Conservation (phyloP, 495 filamentous ascomycete species). For the Penicillium waksmanii region DNA sequence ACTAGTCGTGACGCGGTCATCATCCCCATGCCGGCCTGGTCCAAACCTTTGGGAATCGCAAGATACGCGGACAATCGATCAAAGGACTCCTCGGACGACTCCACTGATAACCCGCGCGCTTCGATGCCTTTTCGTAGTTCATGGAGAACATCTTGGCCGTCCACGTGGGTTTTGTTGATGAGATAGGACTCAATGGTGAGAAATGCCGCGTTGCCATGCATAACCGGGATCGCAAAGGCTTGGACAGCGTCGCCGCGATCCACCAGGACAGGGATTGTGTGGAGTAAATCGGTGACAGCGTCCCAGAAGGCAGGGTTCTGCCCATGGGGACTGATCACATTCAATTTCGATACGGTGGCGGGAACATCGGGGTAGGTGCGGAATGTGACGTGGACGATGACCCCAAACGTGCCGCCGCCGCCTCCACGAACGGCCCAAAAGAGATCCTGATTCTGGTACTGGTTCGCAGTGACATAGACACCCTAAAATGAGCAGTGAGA, state of each 20-base stretch:
- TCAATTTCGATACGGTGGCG: not conserved
- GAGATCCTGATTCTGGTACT: constrained; percentile 51
- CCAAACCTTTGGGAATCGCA: not conserved
- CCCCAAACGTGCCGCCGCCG: constrained; percentile 54
- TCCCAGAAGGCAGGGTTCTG: not conserved
- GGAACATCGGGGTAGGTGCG: constrained; percentile 22
- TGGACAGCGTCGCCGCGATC: not conserved
- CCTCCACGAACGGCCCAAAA: constrained; percentile 56
- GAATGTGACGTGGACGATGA: constrained; percentile 46
- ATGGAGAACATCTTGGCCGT: too few relatives aligned
- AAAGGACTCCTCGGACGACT: not conserved
- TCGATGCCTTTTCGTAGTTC: not conserved
- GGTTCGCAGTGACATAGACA: not conserved
- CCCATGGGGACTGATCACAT: not conserved
- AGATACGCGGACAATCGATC: not conserved
- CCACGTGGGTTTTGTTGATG: not conserved
- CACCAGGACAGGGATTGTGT: not conserved
- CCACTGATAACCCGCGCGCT: not conserved
- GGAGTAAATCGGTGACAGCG: not conserved
- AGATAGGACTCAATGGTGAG: not conserved
- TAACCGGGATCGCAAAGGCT: not conserved
- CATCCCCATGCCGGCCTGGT: not conserved
- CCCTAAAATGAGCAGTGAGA: not conserved
- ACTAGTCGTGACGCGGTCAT: not conserved
- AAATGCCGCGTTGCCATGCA: not conserved